Evolutionary conservation across 2,329 filamentous ascomycete species (phyloP).

Genomic region (Akanthomyces dipterigenus): DNA sequence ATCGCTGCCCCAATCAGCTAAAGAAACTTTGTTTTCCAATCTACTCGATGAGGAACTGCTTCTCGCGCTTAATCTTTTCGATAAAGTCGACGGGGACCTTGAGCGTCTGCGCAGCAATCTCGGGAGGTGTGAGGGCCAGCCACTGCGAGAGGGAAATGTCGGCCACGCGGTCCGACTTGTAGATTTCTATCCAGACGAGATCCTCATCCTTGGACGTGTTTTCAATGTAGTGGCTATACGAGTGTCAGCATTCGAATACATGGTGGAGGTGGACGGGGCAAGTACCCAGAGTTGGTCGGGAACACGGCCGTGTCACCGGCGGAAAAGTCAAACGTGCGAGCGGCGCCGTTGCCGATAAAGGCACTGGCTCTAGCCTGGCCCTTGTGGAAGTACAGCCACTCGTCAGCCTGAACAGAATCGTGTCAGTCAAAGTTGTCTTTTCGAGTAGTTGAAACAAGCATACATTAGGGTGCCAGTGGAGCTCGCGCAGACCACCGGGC

Average conservation of each 20-base stretch:
- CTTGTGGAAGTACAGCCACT: slow-evolving; percentile 66
- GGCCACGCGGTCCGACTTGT: slow-evolving; percentile 59
- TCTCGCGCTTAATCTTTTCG: slow-evolving; percentile 54
- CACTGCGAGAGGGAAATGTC: slow-evolving; percentile 64
- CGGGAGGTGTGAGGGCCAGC: slow-evolving; percentile 59
- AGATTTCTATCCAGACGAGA: slow-evolving; percentile 62
- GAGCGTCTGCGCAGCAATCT: slow-evolving; percentile 53
- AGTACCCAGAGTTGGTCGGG: slow-evolving; percentile 53
- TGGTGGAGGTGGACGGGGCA: background rate
- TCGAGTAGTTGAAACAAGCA: slow-evolving; percentile 17
- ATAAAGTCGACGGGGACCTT: slow-evolving; percentile 53
- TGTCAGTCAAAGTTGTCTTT: background rate
- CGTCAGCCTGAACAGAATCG: slow-evolving; percentile 44
- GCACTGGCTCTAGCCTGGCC: slow-evolving; percentile 56
- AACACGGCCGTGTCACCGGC: slow-evolving; percentile 64
- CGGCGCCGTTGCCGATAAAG: slow-evolving; percentile 53
- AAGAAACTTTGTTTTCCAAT: background rate
- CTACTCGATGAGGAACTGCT: slow-evolving; percentile 43
- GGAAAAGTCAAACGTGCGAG: slow-evolving; percentile 60
- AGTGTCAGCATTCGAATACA: background rate
- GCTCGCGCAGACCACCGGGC: slow-evolving; percentile 55
- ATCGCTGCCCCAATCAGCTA: background rate
- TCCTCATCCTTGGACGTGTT: slow-evolving; percentile 59
- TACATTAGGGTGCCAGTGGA: slow-evolving; percentile 66
- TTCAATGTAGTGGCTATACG: slow-evolving; percentile 56